Evolutionary conservation across 306 rosid species (phyloP).

Genomic region (Biancaea sappan): DNA sequence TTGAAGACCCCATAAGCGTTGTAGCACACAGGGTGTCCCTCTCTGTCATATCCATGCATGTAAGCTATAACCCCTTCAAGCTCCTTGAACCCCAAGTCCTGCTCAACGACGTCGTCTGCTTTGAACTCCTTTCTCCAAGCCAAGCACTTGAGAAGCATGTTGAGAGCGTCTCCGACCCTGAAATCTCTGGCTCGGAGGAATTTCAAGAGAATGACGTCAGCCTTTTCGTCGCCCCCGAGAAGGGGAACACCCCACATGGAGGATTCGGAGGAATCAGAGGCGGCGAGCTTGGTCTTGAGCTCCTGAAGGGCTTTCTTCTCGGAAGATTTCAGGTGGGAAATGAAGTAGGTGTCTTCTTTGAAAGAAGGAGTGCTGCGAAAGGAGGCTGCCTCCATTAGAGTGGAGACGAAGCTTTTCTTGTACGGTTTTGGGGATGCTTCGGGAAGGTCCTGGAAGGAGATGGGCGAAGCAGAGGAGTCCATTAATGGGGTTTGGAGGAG

Average conservation of each 20-base stretch:
- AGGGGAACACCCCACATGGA: conserved; percentile 84
- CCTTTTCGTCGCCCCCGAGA: conserved; percentile 59
- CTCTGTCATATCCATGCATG: conserved; percentile 82
- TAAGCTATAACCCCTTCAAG: conserved; percentile 91
- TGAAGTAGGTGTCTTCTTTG: conserved; percentile 77
- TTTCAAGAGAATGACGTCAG: conserved; percentile 86
- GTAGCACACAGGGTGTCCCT: conserved; percentile 92
- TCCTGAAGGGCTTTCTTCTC: conserved; percentile 77
- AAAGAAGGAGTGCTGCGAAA: conserved; percentile 61
- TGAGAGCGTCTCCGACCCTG: conserved; percentile 63
- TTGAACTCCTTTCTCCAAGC: conserved; percentile 78
- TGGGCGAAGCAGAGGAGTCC: conserved; percentile 58
- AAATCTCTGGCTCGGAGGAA: conserved; percentile 92
- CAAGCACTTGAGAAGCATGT: conserved; percentile 71
- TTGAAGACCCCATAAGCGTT: conserved; percentile 84
- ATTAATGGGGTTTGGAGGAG: conserved; percentile 40
- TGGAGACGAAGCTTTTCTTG: conserved; percentile 71
- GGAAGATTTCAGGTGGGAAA: conserved; percentile 67
- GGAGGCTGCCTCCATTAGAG: conserved; percentile 67
- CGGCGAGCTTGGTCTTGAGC: conserved; percentile 58
- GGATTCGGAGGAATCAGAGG: conserved; percentile 43
- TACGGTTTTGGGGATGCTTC: conserved; percentile 63
- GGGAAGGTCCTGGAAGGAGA: conserved; percentile 49
- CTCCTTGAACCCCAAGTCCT: conserved; percentile 86
- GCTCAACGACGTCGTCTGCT: conserved; percentile 67